Evolutionary conservation across 306 rosid genomes (phyloP).

Genomic region (Begonia peltatifolia): DNA sequence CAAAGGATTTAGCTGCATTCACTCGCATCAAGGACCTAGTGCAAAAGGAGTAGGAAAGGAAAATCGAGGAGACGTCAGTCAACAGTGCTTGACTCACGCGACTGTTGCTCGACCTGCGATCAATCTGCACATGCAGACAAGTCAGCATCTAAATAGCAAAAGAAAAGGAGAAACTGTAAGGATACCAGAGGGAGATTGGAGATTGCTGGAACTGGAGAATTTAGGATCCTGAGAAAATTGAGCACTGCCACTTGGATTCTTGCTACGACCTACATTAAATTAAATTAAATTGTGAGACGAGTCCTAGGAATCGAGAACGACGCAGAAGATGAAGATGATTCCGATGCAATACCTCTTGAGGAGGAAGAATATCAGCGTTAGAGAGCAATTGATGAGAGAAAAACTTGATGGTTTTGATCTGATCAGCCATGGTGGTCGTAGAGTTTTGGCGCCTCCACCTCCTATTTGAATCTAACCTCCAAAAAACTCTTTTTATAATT

Average conservation of each 20-base stretch:
- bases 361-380: conserved; percentile 56
- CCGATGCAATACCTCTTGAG: conserved; percentile 25
- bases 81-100: conserved; percentile 41
- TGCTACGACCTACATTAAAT: conserved; percentile 38
- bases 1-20: conserved; percentile 60
- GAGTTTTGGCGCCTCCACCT: not conserved
- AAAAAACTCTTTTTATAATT: too few species aligned
- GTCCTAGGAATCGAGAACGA: not conserved
- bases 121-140: conserved; percentile 30
- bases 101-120: conserved; percentile 48
- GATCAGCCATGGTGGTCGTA: conserved; percentile 29
- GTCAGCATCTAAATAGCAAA: not conserved
- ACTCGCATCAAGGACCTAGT: conserved; percentile 60
- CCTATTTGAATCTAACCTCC: not conserved
- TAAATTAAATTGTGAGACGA: not conserved
- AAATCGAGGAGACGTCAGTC: conserved; percentile 50
- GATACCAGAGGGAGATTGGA: conserved; percentile 64
- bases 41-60: conserved; percentile 45
- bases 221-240: conserved; percentile 63
- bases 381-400: conserved; percentile 73
- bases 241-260: conserved; percentile 81
- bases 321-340: conserved; percentile 1
- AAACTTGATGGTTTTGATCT: conserved; percentile 35
- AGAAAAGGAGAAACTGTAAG: not conserved
- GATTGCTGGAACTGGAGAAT: conserved; percentile 58